phyloP scores from a whole-genome alignment of 805 yeast genomes.

The Saccharomycopsis malanga region DNA sequence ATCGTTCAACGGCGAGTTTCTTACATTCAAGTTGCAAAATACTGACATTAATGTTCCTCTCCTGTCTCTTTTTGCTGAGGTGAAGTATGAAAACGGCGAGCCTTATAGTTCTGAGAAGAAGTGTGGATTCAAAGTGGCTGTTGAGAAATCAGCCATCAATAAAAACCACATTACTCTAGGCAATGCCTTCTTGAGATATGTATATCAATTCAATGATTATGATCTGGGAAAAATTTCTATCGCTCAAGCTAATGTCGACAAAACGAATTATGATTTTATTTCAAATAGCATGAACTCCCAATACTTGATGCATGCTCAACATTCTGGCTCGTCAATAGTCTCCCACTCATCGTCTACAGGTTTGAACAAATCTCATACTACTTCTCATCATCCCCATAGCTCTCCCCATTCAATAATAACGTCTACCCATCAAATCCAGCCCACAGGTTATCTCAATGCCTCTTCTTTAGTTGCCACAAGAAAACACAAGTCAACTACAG shows the following conservation, averaged over 20 bases:
- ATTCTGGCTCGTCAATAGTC: too few species aligned
- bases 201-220: slow-evolving; percentile 7
- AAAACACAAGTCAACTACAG: too few species aligned
- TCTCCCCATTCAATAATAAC: too few species aligned
- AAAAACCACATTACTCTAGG: neutral
- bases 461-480: too few species aligned
- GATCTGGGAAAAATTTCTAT: neutral
- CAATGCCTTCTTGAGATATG: slow-evolving; percentile 8
- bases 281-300: neutral
- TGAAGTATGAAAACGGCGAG: neutral
- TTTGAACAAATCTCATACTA: too few species aligned
- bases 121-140: neutral
- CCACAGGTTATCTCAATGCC: too few species aligned
- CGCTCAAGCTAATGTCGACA: slow-evolving; percentile 9
- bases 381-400: too few species aligned
- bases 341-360: too few species aligned
- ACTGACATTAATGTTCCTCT: neutral
- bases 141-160: neutral
- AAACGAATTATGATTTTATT: neutral
- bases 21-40: neutral
- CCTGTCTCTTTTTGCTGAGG: neutral
- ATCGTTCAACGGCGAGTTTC: neutral
- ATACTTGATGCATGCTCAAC: too few species aligned
- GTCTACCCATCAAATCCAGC: too few species aligned
- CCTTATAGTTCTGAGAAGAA: neutral